phyloP scores from a whole-genome alignment of 495 filamentous ascomycete species.

The Penicillium riverlandense region DNA sequence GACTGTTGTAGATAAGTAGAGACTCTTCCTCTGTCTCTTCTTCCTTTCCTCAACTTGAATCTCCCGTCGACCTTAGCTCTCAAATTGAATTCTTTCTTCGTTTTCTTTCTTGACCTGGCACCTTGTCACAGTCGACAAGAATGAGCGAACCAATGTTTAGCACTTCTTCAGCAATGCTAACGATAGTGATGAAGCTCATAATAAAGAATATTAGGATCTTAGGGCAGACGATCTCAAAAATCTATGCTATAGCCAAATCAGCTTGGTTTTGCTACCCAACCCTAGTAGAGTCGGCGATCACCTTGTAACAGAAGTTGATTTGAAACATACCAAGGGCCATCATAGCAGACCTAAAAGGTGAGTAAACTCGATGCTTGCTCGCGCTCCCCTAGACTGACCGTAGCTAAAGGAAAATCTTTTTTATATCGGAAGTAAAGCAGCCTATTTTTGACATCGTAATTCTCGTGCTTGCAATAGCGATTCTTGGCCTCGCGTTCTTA shows the following conservation, averaged over 20 bases:
- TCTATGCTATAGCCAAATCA: constrained; percentile 10
- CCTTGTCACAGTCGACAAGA: background rate
- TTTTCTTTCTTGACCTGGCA: no score
- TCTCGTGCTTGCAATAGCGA: constrained; percentile 6
- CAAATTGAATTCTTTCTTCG: no score
- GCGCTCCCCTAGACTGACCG: background rate
- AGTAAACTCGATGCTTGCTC: background rate
- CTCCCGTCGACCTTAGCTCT: no score
- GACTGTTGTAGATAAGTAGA: no score
- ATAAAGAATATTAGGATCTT: constrained; percentile 1
- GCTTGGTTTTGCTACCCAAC: constrained; percentile 8
- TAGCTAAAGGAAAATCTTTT: constrained; percentile 6
- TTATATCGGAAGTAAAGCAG: constrained; percentile 7
- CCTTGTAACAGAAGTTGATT: constrained; percentile 6
- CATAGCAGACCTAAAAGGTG: constrained; percentile 2
- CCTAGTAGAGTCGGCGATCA: constrained; percentile 5
- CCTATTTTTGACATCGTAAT: constrained; percentile 7
- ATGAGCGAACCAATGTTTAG: constrained; percentile 1
- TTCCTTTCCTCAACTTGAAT: no score
- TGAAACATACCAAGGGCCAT: constrained; percentile 9
- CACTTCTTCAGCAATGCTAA: background rate
- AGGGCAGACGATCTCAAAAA: constrained; percentile 7
- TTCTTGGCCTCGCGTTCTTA: constrained; percentile 3
- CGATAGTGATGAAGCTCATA: background rate
- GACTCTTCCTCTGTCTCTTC: no score